Evolutionary conservation across 1,284 basidiomycete species (phyloP).

Genomic region (Ceratobasidium sp.): DNA sequence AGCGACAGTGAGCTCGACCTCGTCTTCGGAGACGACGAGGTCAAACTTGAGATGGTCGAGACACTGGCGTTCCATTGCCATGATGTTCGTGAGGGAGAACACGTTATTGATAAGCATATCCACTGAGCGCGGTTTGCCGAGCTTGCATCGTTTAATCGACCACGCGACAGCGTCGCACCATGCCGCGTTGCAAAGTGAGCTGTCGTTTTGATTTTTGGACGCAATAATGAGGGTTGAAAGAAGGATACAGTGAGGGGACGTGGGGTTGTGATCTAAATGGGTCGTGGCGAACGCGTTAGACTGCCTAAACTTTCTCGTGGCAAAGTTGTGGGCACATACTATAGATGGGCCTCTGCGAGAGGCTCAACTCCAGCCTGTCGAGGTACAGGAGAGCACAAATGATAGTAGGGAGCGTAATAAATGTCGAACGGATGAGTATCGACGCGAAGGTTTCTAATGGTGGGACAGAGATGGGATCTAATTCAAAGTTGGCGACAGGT

Average conservation of each 20-base stretch:
- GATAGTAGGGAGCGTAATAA: conserved; percentile 45
- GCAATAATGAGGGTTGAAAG: conserved; percentile 46
- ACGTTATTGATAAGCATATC: conserved; percentile 45
- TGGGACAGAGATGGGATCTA: conserved; percentile 32
- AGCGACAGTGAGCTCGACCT: conserved; percentile 38
- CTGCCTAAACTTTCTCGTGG: conserved; percentile 25
- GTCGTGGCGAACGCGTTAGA: conserved; percentile 24
- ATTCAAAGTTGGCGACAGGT: conserved; percentile 38
- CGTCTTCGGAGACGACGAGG: conserved; percentile 42
- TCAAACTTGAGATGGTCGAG: conserved; percentile 45
- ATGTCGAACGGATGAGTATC: conserved; percentile 39
- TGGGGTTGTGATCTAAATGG: conserved; percentile 43
- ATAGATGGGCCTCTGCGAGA: conserved; percentile 36
- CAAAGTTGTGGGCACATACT: conserved; percentile 33
- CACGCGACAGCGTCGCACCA: conserved; percentile 46
- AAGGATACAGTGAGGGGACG: conserved; percentile 46
- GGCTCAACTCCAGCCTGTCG: conserved; percentile 44
- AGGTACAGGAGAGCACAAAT: conserved; percentile 44
- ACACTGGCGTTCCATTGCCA: conserved; percentile 46
- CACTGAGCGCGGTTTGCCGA: conserved; percentile 45
- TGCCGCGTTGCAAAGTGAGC: conserved; percentile 43
- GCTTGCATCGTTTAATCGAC: conserved; percentile 45
- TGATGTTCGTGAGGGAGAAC: conserved; percentile 46
- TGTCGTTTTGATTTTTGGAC: conserved; percentile 47
- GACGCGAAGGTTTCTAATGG: conserved; percentile 39